Base-by-base conservation (phyloP, 2,329 filamentous ascomycete species). In the Cytospora piceicola region DNA sequence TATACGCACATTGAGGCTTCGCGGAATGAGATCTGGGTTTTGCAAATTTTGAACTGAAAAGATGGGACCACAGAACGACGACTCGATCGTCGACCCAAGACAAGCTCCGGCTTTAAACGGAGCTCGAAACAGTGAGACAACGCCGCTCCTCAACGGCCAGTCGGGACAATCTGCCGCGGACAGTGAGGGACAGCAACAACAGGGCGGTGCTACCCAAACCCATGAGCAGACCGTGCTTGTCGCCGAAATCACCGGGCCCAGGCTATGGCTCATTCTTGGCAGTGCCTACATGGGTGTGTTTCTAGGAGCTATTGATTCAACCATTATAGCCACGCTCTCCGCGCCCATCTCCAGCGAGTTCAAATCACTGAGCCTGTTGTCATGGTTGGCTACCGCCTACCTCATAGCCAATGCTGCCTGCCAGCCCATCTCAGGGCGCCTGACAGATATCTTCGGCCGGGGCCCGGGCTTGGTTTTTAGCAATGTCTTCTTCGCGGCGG, bases 371-470 rank as follows among this genome's bases (percentile, higher is more conserved):
- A 90, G 89, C 24, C 82, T 95, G 4, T 83, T 96, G 54, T 94
- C 92, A 0, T 97, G 93, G 93, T 87, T 97, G 9, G 93, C 92
- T 0, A 91, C 92, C 0, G 90, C 92, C 24, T 97, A 96, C 75
- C 84, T 96, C 32, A 93, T 97, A 72, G 90, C 93, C 70, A 96
- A 94, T 75, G 91, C 93, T 2, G 92, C 92, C 0, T 92, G 88
- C 72, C 93, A 96, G 75, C 93, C 93, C 15, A 83, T 97, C 24
- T 93, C 90, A 11, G 94, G 94, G 7, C 88, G 93, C 6, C 77
- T 97, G 67, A 97, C 93, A 0, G 94, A 97, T 75, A 95, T 97
- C 58, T 95, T 95, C 73, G 91, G 90, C 14, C 87, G 93, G 6
- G 86, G 91, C 0, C 88, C 90, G 0, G 93, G 93, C 0, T 79